A percentile compares a stretch with the other conserved stretches of the same genome.
Conservation (phyloP, 768 basidiomycete species). For the Hirschioporus abietinus region DNA sequence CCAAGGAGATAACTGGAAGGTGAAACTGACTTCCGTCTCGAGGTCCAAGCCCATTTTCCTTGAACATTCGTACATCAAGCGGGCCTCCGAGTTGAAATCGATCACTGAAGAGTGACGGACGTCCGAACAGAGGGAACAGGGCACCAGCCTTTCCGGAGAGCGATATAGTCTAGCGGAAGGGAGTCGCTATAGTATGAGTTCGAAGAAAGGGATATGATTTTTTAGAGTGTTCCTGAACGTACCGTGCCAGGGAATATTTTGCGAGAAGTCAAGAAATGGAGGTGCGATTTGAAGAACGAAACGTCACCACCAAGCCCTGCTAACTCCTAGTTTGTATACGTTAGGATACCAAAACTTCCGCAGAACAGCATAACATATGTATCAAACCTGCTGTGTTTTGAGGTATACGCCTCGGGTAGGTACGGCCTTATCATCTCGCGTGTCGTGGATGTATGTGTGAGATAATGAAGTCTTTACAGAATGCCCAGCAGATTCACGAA, state of each 20-base stretch:
- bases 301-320: conserved; percentile 84
- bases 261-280: conserved; percentile 59
- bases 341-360: neutral
- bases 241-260: conserved; percentile 54
- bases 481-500: conserved; percentile 78
- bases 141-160: conserved; percentile 68
- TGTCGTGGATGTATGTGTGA: conserved; percentile 72
- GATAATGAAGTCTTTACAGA: conserved; percentile 79
- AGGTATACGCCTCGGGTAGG: conserved; percentile 58
- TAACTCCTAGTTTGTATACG: conserved; percentile 36
- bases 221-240: no score
- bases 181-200: conserved; percentile 2
- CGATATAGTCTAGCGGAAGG: conserved; percentile 57
- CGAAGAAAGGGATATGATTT: neutral
- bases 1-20: neutral
- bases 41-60: conserved; percentile 71
- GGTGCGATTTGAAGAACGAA: conserved; percentile 67
- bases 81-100: conserved; percentile 94
- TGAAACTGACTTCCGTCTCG: conserved; percentile 56
- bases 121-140: conserved; percentile 51
- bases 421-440: conserved; percentile 62
- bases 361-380: neutral
- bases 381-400: conserved; percentile 43
- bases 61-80: conserved; percentile 74
- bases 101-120: conserved; percentile 64